Percentiles rank a stretch among this genome's conserved stretches.
These are phyloP conservation scores for Mangifera indica DNA, from an alignment of 345 rosid genomes.

Conservation along the genomic window DNA sequence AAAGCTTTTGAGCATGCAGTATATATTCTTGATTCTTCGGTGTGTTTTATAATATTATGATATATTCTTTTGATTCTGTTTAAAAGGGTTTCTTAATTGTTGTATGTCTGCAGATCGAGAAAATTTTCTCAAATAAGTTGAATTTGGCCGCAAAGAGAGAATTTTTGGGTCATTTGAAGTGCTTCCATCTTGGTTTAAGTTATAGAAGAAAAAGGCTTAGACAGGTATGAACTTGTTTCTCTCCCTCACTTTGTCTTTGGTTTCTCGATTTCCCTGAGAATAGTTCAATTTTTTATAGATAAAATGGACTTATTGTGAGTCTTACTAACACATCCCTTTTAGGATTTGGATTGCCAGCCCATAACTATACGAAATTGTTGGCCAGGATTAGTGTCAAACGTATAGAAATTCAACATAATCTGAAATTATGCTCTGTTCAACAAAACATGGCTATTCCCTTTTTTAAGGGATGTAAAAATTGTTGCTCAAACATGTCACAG, in stretches of 20 bases:
- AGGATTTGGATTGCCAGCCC: slow-evolving; percentile 2
- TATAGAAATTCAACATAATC: slow-evolving; percentile 4
- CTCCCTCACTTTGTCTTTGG: slow-evolving; percentile 8
- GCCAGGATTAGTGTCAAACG: background rate
- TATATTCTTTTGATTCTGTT: background rate
- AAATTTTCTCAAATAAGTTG: slow-evolving; percentile 10
- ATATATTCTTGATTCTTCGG: slow-evolving; percentile 1
- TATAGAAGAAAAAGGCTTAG: background rate
- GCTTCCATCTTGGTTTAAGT: background rate
- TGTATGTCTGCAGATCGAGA: slow-evolving; percentile 24
- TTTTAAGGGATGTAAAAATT: background rate
- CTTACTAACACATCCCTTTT: too few relatives aligned
- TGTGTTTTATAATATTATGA: background rate
- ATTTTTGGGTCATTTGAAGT: background rate
- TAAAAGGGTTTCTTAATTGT: background rate
- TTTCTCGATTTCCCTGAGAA: slow-evolving; percentile 15
- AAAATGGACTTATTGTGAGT: background rate
- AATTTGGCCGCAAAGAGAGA: background rate
- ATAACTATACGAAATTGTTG: background rate
- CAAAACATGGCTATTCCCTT: background rate
- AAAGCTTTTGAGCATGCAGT: background rate
- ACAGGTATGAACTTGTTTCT: slow-evolving; percentile 13
- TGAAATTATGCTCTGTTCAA: background rate
- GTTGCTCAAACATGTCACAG: background rate
- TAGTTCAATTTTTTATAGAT: slow-evolving; percentile 17